These are phyloP conservation scores for Cystoisospora suis DNA, from an alignment of 169 alveolate species.

Conservation along the genomic window DNA sequence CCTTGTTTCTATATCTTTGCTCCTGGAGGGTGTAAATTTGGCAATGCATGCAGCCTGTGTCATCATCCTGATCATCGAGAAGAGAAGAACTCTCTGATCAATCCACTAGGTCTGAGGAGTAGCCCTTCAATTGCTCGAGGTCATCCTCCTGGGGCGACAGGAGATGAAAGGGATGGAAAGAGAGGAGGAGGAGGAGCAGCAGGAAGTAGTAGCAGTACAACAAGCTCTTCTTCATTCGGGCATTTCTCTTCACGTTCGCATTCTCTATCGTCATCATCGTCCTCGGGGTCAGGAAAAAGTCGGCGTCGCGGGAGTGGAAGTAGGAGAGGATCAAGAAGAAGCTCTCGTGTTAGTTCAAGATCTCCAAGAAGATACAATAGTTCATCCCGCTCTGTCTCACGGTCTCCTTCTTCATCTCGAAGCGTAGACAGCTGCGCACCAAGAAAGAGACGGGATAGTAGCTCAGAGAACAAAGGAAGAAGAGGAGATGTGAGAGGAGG, in stretches of 20 bases:
- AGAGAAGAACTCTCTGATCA: not conserved
- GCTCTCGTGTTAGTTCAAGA: not conserved
- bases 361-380: not conserved
- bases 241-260: conserved; percentile 22
- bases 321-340: not conserved
- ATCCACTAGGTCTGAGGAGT: not conserved
- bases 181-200: not conserved
- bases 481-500: no score
- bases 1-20: not conserved
- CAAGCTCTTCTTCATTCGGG: conserved; percentile 9
- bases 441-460: no score
- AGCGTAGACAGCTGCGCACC: no score
- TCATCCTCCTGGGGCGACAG: not conserved
- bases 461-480: no score
- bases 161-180: not conserved
- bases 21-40: not conserved
- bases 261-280: not conserved
- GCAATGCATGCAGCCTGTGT: conserved; percentile 3
- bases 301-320: not conserved
- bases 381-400: not conserved
- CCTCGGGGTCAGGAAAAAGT: not conserved
- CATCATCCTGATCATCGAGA: conserved; percentile 2
- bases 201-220: not conserved
- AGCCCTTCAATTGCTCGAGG: not conserved
- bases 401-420: not conserved